These are phyloP conservation scores for Pascua sp. DNA, from an alignment of 1,284 basidiomycete genomes.

Conservation along the genomic window DNA sequence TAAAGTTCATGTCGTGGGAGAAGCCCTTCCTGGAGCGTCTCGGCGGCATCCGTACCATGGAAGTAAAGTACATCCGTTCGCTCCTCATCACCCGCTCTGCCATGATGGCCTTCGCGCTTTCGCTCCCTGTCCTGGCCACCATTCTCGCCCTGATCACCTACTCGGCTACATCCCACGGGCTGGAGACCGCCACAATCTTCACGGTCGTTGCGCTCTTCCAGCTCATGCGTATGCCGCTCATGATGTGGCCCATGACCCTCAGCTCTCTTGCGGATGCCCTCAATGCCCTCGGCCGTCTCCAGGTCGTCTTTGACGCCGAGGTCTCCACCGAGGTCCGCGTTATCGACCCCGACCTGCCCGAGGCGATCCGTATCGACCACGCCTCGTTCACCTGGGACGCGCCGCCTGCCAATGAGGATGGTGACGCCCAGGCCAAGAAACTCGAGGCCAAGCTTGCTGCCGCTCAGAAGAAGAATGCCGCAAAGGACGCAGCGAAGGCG, in stretches of 20 bases:
- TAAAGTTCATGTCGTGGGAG: constrained; percentile 67
- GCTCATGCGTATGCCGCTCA: constrained; percentile 47
- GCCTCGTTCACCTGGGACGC: constrained; percentile 83
- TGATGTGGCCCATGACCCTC: constrained; percentile 64
- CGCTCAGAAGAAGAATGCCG: constrained; percentile 20
- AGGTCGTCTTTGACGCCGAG: constrained; percentile 74
- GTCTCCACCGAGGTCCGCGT: constrained; percentile 58
- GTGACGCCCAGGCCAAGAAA: constrained; percentile 25
- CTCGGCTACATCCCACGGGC: constrained; percentile 62
- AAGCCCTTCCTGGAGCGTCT: constrained; percentile 65
- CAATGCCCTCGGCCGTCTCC: constrained; percentile 67
- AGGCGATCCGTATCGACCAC: constrained; percentile 62
- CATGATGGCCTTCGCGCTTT: constrained; percentile 53
- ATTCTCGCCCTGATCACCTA: constrained; percentile 84
- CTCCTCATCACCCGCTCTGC: constrained; percentile 58
- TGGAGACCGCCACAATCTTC: constrained; percentile 64
- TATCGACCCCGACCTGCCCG: constrained; percentile 52
- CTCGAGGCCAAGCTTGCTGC: constrained; percentile 37
- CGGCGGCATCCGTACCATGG: constrained; percentile 65
- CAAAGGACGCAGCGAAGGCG: constrained; percentile 17
- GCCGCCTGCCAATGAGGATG: constrained; percentile 57
- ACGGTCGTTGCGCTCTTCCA: constrained; percentile 77
- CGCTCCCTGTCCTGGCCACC: constrained; percentile 71
- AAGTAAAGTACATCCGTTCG: constrained; percentile 73
- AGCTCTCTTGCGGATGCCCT: constrained; percentile 72